These are phyloP conservation scores for Solanum habrochaites DNA, from an alignment of 257 asterid genomes.

Conservation along the genomic window DNA sequence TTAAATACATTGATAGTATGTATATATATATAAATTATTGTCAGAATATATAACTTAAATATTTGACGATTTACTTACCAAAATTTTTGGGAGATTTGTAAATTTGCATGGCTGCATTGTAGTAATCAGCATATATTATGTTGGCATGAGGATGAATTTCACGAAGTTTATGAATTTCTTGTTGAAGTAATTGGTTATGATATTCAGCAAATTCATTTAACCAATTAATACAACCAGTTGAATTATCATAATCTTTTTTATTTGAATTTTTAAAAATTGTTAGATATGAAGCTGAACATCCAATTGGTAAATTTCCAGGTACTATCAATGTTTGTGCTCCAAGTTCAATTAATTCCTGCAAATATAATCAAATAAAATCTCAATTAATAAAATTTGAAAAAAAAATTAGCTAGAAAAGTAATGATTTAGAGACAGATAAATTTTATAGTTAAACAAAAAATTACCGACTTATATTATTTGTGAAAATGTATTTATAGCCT, in stretches of 20 bases:
- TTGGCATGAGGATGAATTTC: constrained; percentile 11
- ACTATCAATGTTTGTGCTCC: background rate
- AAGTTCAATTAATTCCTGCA: background rate
- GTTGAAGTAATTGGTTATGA: constrained; percentile 17
- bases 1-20: too few species aligned
- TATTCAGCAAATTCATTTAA: constrained; percentile 9
- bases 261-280: background rate
- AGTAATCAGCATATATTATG: constrained; percentile 30
- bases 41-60: background rate
- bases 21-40: background rate
- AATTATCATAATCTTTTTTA: constrained; percentile 6
- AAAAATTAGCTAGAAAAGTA: too few species aligned
- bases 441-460: background rate
- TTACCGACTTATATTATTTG: background rate
- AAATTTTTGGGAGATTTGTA: background rate
- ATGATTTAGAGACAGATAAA: too few species aligned
- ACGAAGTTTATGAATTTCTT: constrained; percentile 3
- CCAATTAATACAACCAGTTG: constrained; percentile 26
- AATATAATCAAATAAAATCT: background rate
- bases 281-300: background rate
- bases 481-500: background rate
- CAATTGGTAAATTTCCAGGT: constrained; percentile 1
- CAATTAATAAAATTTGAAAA: background rate
- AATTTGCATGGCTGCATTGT: constrained; percentile 16
- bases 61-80: background rate